Conservation (phyloP, 2,329 filamentous ascomycete species). For the Lasiodiplodia sp. region DNA sequence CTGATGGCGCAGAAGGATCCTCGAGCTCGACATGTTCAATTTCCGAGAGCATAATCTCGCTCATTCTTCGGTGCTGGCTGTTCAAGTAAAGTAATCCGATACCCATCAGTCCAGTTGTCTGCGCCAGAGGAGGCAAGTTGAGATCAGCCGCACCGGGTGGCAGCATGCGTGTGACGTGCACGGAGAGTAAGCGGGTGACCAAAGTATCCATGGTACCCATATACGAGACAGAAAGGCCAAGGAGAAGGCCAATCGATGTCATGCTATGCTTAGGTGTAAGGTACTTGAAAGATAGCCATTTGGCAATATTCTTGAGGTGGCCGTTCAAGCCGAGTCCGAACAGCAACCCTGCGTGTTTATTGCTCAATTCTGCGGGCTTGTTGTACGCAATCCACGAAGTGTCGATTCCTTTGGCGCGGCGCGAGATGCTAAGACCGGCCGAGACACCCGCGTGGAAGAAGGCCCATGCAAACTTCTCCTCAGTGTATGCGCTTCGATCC, state of each 20-base stretch:
- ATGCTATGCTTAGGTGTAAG: constrained; percentile 99
- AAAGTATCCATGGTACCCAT: constrained; percentile 97
- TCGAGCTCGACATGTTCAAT: constrained; percentile 88
- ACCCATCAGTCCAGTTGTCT: constrained; percentile 96
- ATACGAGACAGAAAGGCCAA: constrained; percentile 92
- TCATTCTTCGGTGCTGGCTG: constrained; percentile 97
- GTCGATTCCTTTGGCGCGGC: constrained; percentile 89
- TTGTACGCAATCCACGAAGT: constrained; percentile 99
- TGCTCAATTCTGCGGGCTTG: constrained; percentile 89
- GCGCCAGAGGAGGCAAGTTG: constrained; percentile 89
- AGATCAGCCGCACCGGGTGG: constrained; percentile 91
- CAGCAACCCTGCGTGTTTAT: constrained; percentile 94
- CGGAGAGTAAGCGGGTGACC: constrained; percentile 89
- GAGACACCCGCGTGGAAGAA: constrained; percentile 98
- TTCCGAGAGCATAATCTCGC: constrained; percentile 97
- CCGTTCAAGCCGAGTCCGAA: constrained; percentile 92
- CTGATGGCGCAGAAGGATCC: constrained; percentile 71
- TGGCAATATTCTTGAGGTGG: constrained; percentile 90
- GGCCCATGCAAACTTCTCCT: constrained; percentile 97
- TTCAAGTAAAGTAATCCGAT: constrained; percentile 94
- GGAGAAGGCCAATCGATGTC: constrained; percentile 94
- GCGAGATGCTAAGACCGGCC: constrained; percentile 90
- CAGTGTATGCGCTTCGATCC: constrained; percentile 84
- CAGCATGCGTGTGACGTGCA: constrained; percentile 94
- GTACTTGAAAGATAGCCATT: constrained; percentile 99